A percentile compares a stretch with the other conserved stretches of the same genome.
These are phyloP conservation scores for Aquilaria agallochum DNA, from an alignment of 441 rosid species.

Conservation along the genomic window DNA sequence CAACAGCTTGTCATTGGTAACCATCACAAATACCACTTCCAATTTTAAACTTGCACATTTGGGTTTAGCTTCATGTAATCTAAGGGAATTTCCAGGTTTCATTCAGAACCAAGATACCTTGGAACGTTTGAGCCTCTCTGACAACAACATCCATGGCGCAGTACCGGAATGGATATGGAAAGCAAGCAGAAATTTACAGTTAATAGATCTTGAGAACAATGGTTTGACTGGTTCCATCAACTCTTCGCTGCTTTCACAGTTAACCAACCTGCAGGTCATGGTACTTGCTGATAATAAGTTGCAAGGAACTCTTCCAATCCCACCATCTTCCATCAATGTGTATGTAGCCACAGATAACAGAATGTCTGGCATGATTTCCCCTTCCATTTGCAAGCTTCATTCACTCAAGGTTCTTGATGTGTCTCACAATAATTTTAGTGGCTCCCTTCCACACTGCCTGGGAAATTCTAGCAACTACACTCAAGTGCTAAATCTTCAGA, in stretches of 20 bases:
- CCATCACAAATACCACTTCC: neutral
- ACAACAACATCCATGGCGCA: constrained; percentile 4
- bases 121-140: neutral
- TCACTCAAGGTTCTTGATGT: constrained; percentile 20
- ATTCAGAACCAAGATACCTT: neutral
- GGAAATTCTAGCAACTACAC: constrained; percentile 5
- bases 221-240: constrained; percentile 3
- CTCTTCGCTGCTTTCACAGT: too few relatives aligned
- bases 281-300: too few relatives aligned
- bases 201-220: neutral
- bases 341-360: too few relatives aligned
- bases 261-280: too few relatives aligned
- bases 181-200: neutral
- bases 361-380: constrained; percentile 19
- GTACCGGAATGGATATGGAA: constrained; percentile 11
- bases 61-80: neutral
- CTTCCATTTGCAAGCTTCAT: constrained; percentile 20
- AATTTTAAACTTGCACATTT: neutral
- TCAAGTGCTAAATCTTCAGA: constrained; percentile 9
- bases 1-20: neutral
- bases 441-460: constrained; percentile 11
- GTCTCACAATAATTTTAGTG: constrained; percentile 15
- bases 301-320: too few relatives aligned
- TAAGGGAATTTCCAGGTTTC: neutral
- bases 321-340: too few relatives aligned